Conservation (phyloP, 2,329 filamentous ascomycete species). For the Furcasterigmium furcatum region DNA sequence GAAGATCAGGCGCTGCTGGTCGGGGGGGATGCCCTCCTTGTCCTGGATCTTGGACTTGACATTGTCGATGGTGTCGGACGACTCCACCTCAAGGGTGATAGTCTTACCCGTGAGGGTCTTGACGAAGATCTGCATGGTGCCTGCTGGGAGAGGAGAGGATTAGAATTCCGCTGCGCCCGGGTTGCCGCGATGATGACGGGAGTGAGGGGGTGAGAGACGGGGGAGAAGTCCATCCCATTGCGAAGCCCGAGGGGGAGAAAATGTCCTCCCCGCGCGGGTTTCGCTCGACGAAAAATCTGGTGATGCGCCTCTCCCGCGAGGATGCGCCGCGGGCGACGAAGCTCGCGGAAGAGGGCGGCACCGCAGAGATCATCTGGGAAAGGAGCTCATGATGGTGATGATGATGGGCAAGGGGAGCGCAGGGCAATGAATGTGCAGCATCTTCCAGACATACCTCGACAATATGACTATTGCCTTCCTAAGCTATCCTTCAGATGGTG, state of each 20-base stretch:
- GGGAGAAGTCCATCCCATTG: not conserved
- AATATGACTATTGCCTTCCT: slow-evolving; percentile 59
- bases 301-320: not conserved
- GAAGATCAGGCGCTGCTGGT: slow-evolving; percentile 99
- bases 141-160: slow-evolving; percentile 43
- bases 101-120: slow-evolving; percentile 98
- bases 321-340: not conserved
- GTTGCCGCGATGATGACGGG: not conserved
- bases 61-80: slow-evolving; percentile 99
- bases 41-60: slow-evolving; percentile 99
- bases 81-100: slow-evolving; percentile 99
- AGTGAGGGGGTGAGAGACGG: too few species aligned
- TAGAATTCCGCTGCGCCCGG: slow-evolving; percentile 23
- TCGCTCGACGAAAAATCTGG: too few species aligned
- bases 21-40: slow-evolving; percentile 99
- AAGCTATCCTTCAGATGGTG: slow-evolving; percentile 58
- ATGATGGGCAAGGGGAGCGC: not conserved
- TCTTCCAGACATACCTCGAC: slow-evolving; percentile 61
- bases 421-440: slow-evolving; percentile 27
- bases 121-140: slow-evolving; percentile 75
- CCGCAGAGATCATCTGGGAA: slow-evolving; percentile 10
- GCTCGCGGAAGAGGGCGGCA: not conserved
- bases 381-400: slow-evolving; percentile 22
- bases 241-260: not conserved
- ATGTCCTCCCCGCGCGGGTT: too few species aligned